Base-by-base conservation (phyloP, 2,329 filamentous ascomycete species). In the Fusarium nanum region DNA sequence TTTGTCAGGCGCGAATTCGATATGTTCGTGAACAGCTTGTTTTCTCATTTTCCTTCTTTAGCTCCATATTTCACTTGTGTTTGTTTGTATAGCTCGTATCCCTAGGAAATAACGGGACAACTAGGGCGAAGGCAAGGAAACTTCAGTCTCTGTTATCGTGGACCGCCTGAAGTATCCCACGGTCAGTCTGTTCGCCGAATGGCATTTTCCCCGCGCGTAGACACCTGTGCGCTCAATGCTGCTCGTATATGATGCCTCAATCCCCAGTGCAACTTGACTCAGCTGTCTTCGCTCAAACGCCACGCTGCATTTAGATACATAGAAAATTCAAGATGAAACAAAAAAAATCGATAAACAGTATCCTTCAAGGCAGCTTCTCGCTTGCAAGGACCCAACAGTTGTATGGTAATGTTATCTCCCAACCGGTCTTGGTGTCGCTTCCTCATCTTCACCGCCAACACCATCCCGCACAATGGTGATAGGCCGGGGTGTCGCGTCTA, bases 401-500 rank as follows among this genome's bases (percentile, higher is more conserved):
- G 20, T 42, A 22, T 46, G 25, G n/a, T 30, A 37, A 18, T 48
- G 30, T 50, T 68, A 78, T 67, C 73, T 77, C 42, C 67, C 76
- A 48, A 67, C 57, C 6, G 81, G 77, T 28, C 80, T 78, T 49
- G 82, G 85, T 14, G 80, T 77, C 57, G 84, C 80, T 28, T 83
- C 79, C 25, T 67, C 65, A 37, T 72, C 67, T 34, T 49, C 62
- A 23, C 28, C 52, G 32, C 47, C 57, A n/a, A 30, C 60, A 46
- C 64, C 57, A 40, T 27, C 42, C 46, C 72, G 63, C 30, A 65
- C 54, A 20, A 67, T 60, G 12, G 66, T 63, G 6, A 72, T 54
- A 37, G 83, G 82, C 50, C 82, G 82, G 23, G 84, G 84, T 27
- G 84, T 86, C 47, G 81, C 81, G 37, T 85, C 82, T 41, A 80